Evolutionary conservation across 331 rosid species (phyloP).

Genomic region (Quercus tomentella): DNA sequence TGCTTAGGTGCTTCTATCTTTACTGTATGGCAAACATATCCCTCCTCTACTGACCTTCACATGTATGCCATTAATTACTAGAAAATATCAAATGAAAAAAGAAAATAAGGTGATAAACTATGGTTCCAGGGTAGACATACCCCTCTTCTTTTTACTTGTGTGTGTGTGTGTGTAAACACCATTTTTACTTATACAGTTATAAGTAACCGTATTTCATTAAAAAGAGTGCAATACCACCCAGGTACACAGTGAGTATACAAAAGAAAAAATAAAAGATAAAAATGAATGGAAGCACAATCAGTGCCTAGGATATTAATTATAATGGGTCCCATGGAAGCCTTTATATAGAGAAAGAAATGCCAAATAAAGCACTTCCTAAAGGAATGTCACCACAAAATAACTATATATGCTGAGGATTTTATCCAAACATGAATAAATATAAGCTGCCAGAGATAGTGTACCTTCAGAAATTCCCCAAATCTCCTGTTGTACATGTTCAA

Average conservation of each 20-base stretch:
- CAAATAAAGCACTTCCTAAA: not conserved
- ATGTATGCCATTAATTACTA: not conserved
- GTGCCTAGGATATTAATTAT: too few species aligned
- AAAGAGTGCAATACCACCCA: too few species aligned
- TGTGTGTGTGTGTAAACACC: too few species aligned
- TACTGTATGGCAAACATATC: not conserved
- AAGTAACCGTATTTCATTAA: too few species aligned
- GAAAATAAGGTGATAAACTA: not conserved
- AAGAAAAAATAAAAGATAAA: too few species aligned
- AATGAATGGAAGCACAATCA: too few species aligned
- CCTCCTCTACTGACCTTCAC: not conserved
- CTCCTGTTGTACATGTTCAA: conserved; percentile 48
- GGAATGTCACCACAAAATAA: conserved; percentile 9
- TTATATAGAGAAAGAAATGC: too few species aligned
- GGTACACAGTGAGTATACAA: too few species aligned
- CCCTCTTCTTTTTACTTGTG: too few species aligned
- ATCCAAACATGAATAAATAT: not conserved
- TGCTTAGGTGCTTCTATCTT: not conserved
- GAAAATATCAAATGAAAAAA: not conserved
- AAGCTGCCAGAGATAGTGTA: conserved; percentile 21
- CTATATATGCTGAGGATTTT: not conserved
- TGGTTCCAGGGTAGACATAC: too few species aligned
- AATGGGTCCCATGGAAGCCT: too few species aligned
- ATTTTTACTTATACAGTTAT: too few species aligned
- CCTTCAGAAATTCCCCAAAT: conserved; percentile 62